These are phyloP conservation scores for Citeromyces nyonsensis DNA, from an alignment of 805 yeast species.

Conservation along the genomic window DNA sequence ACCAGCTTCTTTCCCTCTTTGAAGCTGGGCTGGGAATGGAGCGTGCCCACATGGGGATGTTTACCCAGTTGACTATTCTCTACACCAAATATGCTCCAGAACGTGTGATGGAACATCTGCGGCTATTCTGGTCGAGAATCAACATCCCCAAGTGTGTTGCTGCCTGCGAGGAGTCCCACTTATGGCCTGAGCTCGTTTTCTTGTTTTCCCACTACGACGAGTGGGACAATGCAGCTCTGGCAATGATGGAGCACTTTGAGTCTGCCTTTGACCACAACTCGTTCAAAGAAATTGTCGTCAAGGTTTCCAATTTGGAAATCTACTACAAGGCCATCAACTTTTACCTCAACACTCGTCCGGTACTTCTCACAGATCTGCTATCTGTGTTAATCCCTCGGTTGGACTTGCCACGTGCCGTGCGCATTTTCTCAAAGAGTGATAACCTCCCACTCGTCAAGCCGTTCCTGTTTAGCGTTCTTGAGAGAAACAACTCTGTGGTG, in stretches of 20 bases:
- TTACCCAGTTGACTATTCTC: slow-evolving; percentile 84
- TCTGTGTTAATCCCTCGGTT: slow-evolving; percentile 76
- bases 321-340: slow-evolving; percentile 95
- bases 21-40: slow-evolving; percentile 94
- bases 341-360: slow-evolving; percentile 85
- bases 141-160: slow-evolving; percentile 94
- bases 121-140: slow-evolving; percentile 94
- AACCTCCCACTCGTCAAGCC: slow-evolving; percentile 94
- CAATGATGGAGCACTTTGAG: slow-evolving; percentile 91
- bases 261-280: slow-evolving; percentile 87
- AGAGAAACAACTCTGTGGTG: slow-evolving; percentile 80
- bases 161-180: slow-evolving; percentile 85
- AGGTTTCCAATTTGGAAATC: slow-evolving; percentile 91
- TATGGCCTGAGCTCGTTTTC: slow-evolving; percentile 94
- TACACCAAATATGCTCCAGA: slow-evolving; percentile 86
- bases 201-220: slow-evolving; percentile 96
- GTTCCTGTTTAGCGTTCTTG: slow-evolving; percentile 81
- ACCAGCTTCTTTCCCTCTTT: slow-evolving; percentile 79
- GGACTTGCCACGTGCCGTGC: slow-evolving; percentile 88
- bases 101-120: slow-evolving; percentile 89
- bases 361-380: slow-evolving; percentile 74
- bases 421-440: slow-evolving; percentile 89
- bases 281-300: slow-evolving; percentile 88
- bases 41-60: slow-evolving; percentile 99
- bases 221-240: slow-evolving; percentile 96